Evolutionary conservation across 495 filamentous ascomycete species (phyloP), one percentile per base, ranked within the genome.

Genomic region (Lineolata rhizophorae): DNA sequence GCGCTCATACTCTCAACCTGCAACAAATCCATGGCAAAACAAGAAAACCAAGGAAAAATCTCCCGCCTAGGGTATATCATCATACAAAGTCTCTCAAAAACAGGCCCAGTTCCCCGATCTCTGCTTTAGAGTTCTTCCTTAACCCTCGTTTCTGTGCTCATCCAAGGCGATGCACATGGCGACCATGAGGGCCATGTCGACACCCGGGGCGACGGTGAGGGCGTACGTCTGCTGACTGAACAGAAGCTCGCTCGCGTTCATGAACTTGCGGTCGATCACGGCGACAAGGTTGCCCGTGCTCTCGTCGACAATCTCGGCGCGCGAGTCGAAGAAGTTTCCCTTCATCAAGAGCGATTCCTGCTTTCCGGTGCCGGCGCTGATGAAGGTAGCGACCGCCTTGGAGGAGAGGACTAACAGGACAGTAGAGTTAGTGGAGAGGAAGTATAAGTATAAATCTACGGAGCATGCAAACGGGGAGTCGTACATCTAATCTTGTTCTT

Each of bases 131-230:
- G n/a, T n/a, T n/a, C n/a, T n/a, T n/a, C n/a, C n/a, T n/a, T n/a
- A n/a, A n/a, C n/a, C n/a, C n/a, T 61, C 64, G 28, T 68, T 62
- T 31, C 64, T 62, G 56, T 62, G 67, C 55, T 72, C 65, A 30
- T 72, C 68, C 34, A 74, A 53, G 31, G 60, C 63, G 28, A 73
- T 65, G 39, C 62, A 69, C 46, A 72, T 55, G 2, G 67, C 67
- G 1, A 55, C 63, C 24, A 75, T 56, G 18, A 75, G 37, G 3
- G 65, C 58, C 41, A 67, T 52, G 34, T 75, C 69, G 2, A 67
- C 65, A 4, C 60, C 59, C 1, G 67, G 63, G 3, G 70, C 70
- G n/a, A 72, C 53, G 5, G 54, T 51, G 11, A 72, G 54, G 1
- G 50, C 57, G 34, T 75, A 75, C 5, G 64, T 70, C 47, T 73